Evolutionary conservation across 352 stramenopile genomes (phyloP), one percentile per base, ranked within the genome.

Genomic region (Pythium vanterpoolii): DNA sequence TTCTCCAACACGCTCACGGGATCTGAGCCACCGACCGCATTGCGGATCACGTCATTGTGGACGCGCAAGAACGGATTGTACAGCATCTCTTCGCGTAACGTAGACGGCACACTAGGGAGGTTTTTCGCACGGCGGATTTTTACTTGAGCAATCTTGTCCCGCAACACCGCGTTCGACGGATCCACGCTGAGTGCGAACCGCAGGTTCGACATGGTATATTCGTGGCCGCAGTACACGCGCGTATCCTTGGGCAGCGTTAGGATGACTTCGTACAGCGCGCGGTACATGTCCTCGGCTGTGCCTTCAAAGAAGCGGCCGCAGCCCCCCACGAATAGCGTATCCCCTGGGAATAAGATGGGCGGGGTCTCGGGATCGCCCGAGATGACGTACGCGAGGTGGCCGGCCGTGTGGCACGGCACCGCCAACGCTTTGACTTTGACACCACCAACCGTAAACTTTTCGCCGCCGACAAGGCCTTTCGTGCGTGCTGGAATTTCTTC

Each of bases 151-250:
- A 96, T 87, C 70, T 97, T 97, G 48, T 96, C 82, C 10, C 72
- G 77, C 62, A 97, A 65, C 21, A 79, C 79, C 3, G 72, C 72
- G 76, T 98, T 98, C 14, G 87, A 89, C 23, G 94, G 93, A 63
- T 98, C 94, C 9, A 98, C 85, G 57, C 79, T 97, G 40, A 98
- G 65, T 4, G 96, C 96, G 56, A 98, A 98, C 27, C 85, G 87
- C 21, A 96, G 73, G 73, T 98, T 98, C 40, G 80, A 80, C 77
- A 93, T 76, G 1, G 94, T 98, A 63, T 98, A 98, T 77, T 96
- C 89, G 62, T 96, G 89, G 18, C 89, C 87, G 56, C 86, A 96
- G 68, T 96, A 96, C 16, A 96, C 79, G 34, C 83, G 85, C 1
- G 89, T 96, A 58, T 95, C 86, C 50, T 89, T 88, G 7, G 85